Conservation (phyloP, 345 rosid species). For the Rhizophora apiculata region DNA sequence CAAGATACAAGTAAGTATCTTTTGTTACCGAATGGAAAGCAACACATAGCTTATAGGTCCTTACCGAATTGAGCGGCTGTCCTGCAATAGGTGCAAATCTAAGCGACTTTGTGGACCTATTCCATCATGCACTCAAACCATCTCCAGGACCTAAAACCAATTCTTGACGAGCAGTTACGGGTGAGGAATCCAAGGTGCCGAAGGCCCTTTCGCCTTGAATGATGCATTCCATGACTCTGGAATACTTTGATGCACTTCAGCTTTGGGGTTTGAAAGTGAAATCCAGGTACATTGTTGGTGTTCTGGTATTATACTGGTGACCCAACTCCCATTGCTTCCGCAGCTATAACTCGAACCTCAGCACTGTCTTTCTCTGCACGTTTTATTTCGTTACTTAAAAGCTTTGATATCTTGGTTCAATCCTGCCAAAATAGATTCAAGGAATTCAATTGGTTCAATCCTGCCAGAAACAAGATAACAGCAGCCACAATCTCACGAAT, state of each 20-base stretch:
- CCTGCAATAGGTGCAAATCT: constrained; percentile 72
- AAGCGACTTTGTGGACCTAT: constrained; percentile 50
- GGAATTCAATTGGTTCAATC: no score
- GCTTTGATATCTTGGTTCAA: no score
- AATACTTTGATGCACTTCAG: constrained; percentile 57
- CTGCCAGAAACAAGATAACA: no score
- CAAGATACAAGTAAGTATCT: no score
- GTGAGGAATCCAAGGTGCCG: constrained; percentile 35
- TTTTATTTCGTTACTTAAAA: no score
- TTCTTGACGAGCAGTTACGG: constrained; percentile 43
- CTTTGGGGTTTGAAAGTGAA: constrained; percentile 58
- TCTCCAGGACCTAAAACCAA: constrained; percentile 69
- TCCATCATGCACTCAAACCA: constrained; percentile 77
- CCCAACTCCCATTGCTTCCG: constrained; percentile 78
- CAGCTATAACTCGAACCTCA: constrained; percentile 73
- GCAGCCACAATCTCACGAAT: no score
- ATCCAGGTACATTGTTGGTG: constrained; percentile 80
- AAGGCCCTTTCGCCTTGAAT: constrained; percentile 79
- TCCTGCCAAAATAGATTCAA: not conserved
- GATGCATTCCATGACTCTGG: constrained; percentile 73
- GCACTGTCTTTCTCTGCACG: constrained; percentile 63
- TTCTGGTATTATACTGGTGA: constrained; percentile 82
- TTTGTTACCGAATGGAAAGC: no score
- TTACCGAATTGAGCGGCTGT: constrained; percentile 70
- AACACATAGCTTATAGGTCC: no score